Conservation (phyloP, 441 rosid genomes). For the Euphorbia corollata region DNA sequence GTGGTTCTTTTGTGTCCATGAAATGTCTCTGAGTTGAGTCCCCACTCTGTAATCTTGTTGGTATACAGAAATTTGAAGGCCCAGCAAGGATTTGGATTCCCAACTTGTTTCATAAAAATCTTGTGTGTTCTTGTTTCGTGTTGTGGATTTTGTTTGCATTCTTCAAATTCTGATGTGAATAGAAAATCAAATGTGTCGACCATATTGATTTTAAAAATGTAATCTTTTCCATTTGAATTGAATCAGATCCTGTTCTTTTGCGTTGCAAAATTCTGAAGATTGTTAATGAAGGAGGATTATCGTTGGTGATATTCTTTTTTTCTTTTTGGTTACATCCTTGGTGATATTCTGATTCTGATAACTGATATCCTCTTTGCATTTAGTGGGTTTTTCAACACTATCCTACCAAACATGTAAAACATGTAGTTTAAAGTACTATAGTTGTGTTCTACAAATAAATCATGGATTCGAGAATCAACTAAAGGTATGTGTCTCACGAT, state of each 20-base stretch:
- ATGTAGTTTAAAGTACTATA: too few species aligned
- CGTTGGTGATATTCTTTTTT: not conserved
- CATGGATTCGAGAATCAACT: too few species aligned
- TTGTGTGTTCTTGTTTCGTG: not conserved
- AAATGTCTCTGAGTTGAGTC: not conserved
- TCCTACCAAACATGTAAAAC: too few species aligned
- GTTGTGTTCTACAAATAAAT: too few species aligned
- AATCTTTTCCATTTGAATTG: not conserved
- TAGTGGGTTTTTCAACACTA: too few species aligned
- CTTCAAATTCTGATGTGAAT: not conserved
- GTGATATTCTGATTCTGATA: not conserved
- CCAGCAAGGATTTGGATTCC: slow-evolving; percentile 5
- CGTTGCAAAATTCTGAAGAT: not conserved
- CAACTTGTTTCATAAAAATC: not conserved
- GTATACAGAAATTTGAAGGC: not conserved
- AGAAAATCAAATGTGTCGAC: too few species aligned
- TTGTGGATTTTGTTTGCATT: not conserved
- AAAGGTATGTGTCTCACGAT: too few species aligned
- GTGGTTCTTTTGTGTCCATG: slow-evolving; percentile 1
- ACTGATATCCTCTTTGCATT: not conserved
- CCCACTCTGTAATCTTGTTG: slow-evolving; percentile 7
- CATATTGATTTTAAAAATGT: too few species aligned
- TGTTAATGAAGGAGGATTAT: not conserved
- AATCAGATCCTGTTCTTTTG: slow-evolving; percentile 2
- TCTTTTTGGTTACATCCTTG: not conserved